A percentile compares a stretch with the other conserved stretches of the same genome.
Evolutionary conservation across 257 asterid species (phyloP).

Genomic region (Echites panduratus): DNA sequence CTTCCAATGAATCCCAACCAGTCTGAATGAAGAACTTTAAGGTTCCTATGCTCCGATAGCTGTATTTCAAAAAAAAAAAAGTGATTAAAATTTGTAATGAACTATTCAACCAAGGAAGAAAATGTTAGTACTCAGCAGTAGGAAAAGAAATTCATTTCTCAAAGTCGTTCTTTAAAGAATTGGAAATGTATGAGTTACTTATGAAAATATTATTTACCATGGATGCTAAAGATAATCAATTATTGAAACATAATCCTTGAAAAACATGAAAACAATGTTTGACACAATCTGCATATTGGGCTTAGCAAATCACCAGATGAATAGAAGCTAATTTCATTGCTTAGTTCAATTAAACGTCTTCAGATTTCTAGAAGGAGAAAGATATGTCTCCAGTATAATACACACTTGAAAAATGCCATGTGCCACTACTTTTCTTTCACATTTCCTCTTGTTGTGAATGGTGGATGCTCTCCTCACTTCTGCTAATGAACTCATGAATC

Average conservation of each 20-base stretch:
- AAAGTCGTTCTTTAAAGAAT: background rate
- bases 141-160: background rate
- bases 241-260: background rate
- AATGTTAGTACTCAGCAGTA: background rate
- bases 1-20: constrained; percentile 79
- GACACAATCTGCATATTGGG: background rate
- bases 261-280: background rate
- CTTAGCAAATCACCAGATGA: background rate
- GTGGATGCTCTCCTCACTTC: background rate
- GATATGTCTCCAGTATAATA: background rate
- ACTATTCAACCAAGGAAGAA: background rate
- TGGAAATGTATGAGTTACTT: background rate
- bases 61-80: constrained; percentile 27
- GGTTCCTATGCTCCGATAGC: constrained; percentile 72
- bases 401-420: background rate
- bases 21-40: constrained; percentile 75
- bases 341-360: background rate
- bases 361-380: background rate
- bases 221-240: background rate
- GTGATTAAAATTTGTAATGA: background rate
- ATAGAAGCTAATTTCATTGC: background rate
- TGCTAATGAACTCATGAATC: background rate
- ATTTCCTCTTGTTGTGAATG: background rate
- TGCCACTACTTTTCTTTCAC: background rate
- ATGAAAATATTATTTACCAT: background rate